These are phyloP conservation scores for Acrocalymma vagum DNA, from an alignment of 2,329 filamentous ascomycete genomes.

Conservation along the genomic window DNA sequence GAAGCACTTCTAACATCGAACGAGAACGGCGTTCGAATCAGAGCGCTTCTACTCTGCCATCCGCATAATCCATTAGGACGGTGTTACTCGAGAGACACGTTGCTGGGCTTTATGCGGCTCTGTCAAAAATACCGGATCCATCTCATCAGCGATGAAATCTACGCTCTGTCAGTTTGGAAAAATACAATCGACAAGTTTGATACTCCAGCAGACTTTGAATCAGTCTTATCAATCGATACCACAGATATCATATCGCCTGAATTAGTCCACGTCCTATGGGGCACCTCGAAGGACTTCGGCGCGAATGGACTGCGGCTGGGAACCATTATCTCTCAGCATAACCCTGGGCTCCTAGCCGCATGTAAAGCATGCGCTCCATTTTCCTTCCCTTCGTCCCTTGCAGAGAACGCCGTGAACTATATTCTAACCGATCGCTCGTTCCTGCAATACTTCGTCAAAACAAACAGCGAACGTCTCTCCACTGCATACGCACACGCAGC, in stretches of 20 bases:
- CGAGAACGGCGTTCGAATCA: conserved; percentile 51
- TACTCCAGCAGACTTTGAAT: conserved; percentile 23
- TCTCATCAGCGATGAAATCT: conserved; percentile 67
- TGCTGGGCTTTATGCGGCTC: conserved; percentile 56
- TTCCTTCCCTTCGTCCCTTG: conserved; percentile 16
- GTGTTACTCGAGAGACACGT: conserved; percentile 46
- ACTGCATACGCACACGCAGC: conserved; percentile 21
- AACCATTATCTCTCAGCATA: conserved; percentile 16
- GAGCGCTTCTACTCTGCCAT: conserved; percentile 60
- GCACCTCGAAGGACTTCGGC: conserved; percentile 58
- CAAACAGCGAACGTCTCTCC: conserved; percentile 47
- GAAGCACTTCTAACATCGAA: conserved; percentile 48
- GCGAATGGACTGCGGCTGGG: conserved; percentile 56
- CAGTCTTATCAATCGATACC: conserved; percentile 21
- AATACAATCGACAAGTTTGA: conserved; percentile 45
- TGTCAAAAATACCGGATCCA: conserved; percentile 62
- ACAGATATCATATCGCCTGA: conserved; percentile 56
- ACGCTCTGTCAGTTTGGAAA: conserved; percentile 60
- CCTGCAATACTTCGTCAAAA: conserved; percentile 47
- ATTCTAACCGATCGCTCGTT: conserved; percentile 5
- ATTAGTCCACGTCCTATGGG: conserved; percentile 61
- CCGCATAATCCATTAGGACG: conserved; percentile 62
- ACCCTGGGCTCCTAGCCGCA: conserved; percentile 43
- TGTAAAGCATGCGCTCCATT: conserved; percentile 11
- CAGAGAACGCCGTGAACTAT: conserved; percentile 9